Conservation (phyloP, 2,329 filamentous ascomycete genomes). For the Fusarium incarnatum region DNA sequence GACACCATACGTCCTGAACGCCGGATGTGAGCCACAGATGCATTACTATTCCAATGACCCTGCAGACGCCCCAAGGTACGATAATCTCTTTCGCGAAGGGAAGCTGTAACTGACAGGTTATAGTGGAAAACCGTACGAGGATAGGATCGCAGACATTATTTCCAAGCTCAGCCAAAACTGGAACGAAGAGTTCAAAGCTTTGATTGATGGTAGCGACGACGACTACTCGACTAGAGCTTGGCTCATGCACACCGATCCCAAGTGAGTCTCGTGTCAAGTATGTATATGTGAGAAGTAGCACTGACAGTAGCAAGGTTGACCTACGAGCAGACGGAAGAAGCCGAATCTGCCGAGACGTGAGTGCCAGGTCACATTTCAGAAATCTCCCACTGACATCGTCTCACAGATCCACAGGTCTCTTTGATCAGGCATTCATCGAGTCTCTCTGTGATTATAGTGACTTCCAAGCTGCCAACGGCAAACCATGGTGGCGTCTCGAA, state of each 20-base stretch:
- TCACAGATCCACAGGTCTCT: constrained; percentile 23
- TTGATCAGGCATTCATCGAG: constrained; percentile 24
- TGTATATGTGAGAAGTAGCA: too few species aligned
- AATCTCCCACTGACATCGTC: rapidly evolving
- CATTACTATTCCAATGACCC: constrained; percentile 6
- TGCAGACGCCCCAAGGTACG: background rate
- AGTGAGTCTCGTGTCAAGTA: background rate
- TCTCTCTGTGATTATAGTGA: constrained; percentile 30
- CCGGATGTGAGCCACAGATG: constrained; percentile 4
- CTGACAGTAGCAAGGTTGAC: background rate
- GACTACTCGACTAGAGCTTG: constrained; percentile 19
- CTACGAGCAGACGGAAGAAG: constrained; percentile 12
- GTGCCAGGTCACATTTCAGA: rapidly evolving
- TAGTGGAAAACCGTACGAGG: background rate
- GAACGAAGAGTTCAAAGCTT: background rate
- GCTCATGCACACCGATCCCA: constrained; percentile 7
- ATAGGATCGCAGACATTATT: background rate
- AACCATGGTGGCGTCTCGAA: constrained; percentile 24
- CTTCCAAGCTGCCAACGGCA: constrained; percentile 3
- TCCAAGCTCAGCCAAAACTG: background rate
- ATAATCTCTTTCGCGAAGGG: rapidly evolving
- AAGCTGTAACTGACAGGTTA: rapidly evolving
- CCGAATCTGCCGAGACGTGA: constrained; percentile 15
- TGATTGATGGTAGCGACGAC: background rate
- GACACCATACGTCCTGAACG: background rate